Base-by-base conservation (phyloP, 257 asterid species). In the Solanum medicagineum region DNA sequence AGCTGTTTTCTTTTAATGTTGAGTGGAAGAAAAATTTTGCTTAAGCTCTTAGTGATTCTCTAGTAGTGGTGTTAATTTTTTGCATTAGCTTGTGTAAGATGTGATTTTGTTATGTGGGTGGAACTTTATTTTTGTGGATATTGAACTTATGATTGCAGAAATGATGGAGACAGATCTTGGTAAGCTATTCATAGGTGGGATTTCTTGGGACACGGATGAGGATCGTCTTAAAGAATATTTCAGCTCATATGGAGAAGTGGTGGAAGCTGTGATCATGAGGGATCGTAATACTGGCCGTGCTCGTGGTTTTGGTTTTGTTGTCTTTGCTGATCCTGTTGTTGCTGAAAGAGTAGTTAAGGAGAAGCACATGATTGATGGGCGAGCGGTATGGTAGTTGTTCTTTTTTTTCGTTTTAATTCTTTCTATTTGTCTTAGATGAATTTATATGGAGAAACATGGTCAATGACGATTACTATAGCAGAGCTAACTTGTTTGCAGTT, bases 171-270 rank as follows among this genome's bases (percentile, higher is more conserved):
- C 92, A 84, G 98, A 94, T 90, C 97, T 92, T 88, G 94, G 97
- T 74, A 94, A 94, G 91, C 91, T 94, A 70, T 95, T 95, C 85
- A 84, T 95, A 59, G 99, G 99, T 89, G 98, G 99, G 88, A 95
- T 95, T 83, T 95, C 99, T 24, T 94, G 99, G 99, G 98, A 95
- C 87, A 95, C 98, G 8, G 92, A 95, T 85, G 98, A 93, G 90
- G 97, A 93, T 87, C 92, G 93, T 81, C 91, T 94, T 49, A 94
- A 84, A 86, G 96, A 93, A 86, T 93, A 94, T 88, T 94, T 94
- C 77, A 87, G 90, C 70, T 86, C 89, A 5, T 93, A 89, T 85
- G 98, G 98, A 29, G 95, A 93, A 86, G 95, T 94, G 80, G 92
- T 90, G 66, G 97, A 94, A 90, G 97, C 95, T 60, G 96, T 94